Conservation (phyloP, 2,329 filamentous ascomycete genomes). For the Pseudocercospora vitis region DNA sequence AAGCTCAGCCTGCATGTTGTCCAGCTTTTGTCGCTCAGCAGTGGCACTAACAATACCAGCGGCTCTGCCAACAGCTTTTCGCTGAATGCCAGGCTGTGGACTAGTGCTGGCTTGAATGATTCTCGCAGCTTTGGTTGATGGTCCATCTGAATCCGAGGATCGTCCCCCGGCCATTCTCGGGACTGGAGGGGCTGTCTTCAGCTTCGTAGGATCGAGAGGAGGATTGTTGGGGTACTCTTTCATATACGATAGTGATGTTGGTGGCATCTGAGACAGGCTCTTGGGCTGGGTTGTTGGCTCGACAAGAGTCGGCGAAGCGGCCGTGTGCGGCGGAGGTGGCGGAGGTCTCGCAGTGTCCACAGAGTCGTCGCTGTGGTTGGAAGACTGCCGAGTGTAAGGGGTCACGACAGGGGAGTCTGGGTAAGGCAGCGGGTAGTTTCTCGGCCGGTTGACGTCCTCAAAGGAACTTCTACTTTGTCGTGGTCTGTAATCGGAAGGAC, state of each 20-base stretch:
- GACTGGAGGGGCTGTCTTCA: slow-evolving; percentile 32
- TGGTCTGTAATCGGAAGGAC: slow-evolving; percentile 33
- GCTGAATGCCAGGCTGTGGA: slow-evolving; percentile 32
- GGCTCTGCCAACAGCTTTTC: slow-evolving; percentile 38
- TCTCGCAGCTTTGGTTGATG: slow-evolving; percentile 24
- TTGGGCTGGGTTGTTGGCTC: slow-evolving; percentile 5
- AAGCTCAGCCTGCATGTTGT: slow-evolving; percentile 29
- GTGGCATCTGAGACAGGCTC: slow-evolving; percentile 19
- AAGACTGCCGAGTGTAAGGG: slow-evolving; percentile 29
- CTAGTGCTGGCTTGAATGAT: slow-evolving; percentile 27
- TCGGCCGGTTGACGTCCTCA: slow-evolving; percentile 22
- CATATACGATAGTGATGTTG: slow-evolving; percentile 43
- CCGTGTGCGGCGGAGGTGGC: slow-evolving; percentile 30
- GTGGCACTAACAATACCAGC: slow-evolving; percentile 37
- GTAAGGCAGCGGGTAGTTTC: slow-evolving; percentile 32
- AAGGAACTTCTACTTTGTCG: slow-evolving; percentile 23
- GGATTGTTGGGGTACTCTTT: slow-evolving; percentile 51
- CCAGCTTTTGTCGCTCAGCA: slow-evolving; percentile 36
- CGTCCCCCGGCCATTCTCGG: slow-evolving; percentile 27
- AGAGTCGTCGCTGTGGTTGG: slow-evolving; percentile 32
- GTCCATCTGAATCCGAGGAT: slow-evolving; percentile 28
- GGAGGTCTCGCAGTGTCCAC: slow-evolving; percentile 25
- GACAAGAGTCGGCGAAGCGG: slow-evolving; percentile 18
- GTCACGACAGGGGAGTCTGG: slow-evolving; percentile 34
- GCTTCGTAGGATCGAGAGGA: slow-evolving; percentile 29